These are phyloP conservation scores for Suhomyces faveliae DNA, from an alignment of 805 yeast genomes.

Conservation along the genomic window DNA sequence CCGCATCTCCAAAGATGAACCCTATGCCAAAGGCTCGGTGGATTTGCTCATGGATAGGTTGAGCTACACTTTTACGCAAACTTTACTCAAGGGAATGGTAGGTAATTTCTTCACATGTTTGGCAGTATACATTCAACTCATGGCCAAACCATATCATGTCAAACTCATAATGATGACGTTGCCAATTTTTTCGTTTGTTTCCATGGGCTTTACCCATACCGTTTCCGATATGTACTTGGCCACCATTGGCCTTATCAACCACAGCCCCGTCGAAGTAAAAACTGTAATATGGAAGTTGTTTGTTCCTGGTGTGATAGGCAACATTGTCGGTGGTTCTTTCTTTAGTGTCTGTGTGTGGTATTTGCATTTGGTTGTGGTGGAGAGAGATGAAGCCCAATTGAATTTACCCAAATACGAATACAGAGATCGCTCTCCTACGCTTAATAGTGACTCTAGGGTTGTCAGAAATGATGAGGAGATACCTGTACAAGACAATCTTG, in stretches of 20 bases:
- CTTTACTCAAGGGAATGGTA: constrained; percentile 66
- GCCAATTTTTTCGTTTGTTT: constrained; percentile 77
- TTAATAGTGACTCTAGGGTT: constrained; percentile 76
- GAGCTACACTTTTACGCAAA: constrained; percentile 53
- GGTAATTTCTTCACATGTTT: constrained; percentile 77
- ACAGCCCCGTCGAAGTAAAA: constrained; percentile 62
- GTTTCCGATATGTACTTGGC: constrained; percentile 80
- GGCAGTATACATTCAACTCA: constrained; percentile 72
- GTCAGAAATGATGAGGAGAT: constrained; percentile 38
- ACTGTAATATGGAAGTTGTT: constrained; percentile 69
- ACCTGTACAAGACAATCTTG: not conserved
- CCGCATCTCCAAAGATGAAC: constrained; percentile 42
- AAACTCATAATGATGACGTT: constrained; percentile 59
- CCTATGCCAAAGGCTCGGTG: constrained; percentile 48
- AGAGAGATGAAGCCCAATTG: constrained; percentile 59
- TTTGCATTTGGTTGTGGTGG: constrained; percentile 69
- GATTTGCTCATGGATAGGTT: constrained; percentile 46
- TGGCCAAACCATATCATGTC: constrained; percentile 80
- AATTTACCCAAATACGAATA: constrained; percentile 68
- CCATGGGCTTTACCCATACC: constrained; percentile 74
- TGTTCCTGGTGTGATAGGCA: constrained; percentile 72
- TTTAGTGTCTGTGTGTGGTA: constrained; percentile 74
- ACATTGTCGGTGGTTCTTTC: constrained; percentile 72
- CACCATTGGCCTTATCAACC: constrained; percentile 65
- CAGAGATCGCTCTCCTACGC: constrained; percentile 77